Evolutionary conservation across 371 early-diverging fungal species (phyloP).

Genomic region (Lichtheimia ramosa): DNA sequence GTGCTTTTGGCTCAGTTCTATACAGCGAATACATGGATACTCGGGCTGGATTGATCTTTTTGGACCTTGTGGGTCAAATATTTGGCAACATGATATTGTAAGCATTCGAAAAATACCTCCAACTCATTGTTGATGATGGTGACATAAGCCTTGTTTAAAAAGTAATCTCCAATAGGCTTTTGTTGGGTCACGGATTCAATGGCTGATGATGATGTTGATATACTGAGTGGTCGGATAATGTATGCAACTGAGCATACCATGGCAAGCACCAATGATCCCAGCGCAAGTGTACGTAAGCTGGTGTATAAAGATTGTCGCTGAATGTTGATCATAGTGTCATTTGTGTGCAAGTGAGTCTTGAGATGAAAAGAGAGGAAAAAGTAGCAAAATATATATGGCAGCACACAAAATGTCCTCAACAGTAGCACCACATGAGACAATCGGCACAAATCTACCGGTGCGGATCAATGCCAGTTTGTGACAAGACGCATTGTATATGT

Average conservation of each 20-base stretch:
- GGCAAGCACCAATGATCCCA: background rate
- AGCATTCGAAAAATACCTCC: background rate
- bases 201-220: background rate
- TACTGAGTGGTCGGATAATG: background rate
- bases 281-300: background rate
- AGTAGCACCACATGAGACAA: too few relatives aligned
- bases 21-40: constrained; percentile 28
- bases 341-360: background rate
- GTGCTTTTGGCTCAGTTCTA: background rate
- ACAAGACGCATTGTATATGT: too few relatives aligned
- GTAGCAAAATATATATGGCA: too few relatives aligned
- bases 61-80: background rate
- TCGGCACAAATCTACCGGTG: too few relatives aligned
- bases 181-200: background rate
- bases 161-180: background rate
- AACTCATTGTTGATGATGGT: background rate
- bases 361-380: too few relatives aligned
- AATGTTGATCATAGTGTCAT: background rate
- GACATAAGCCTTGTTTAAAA: constrained; percentile 1
- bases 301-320: too few relatives aligned
- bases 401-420: too few relatives aligned
- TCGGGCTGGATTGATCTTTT: constrained; percentile 23
- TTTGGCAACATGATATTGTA: too few relatives aligned
- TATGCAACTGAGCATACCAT: background rate
- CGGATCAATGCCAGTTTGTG: too few relatives aligned